Evolutionary conservation across 139 green algal genomes (phyloP).

Genomic region (Chlorella vulgaris): DNA sequence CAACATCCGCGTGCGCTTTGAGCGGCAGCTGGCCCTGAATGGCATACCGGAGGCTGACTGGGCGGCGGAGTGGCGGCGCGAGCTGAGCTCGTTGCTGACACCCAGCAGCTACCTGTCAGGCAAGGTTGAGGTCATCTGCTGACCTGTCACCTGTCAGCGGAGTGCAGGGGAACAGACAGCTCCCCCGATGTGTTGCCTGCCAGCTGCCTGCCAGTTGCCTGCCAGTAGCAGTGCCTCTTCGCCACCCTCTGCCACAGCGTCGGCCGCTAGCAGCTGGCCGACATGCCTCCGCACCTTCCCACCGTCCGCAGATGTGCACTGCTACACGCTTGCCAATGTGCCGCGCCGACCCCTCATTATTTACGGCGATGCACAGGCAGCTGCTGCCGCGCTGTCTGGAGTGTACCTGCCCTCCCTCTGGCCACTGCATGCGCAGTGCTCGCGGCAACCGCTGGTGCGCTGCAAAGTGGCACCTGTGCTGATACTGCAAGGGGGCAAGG

Average conservation of each 20-base stretch:
- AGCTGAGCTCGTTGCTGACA: background rate
- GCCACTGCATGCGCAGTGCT: slow-evolving; percentile 13
- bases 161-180: background rate
- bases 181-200: background rate
- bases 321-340: slow-evolving; percentile 34
- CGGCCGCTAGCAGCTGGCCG: background rate
- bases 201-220: background rate
- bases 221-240: background rate
- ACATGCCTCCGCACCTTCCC: background rate
- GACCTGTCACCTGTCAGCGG: background rate
- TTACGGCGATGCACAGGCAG: slow-evolving; percentile 11
- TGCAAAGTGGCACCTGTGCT: background rate
- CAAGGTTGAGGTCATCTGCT: background rate
- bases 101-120: slow-evolving; percentile 10
- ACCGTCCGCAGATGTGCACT: slow-evolving; percentile 9
- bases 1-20: slow-evolving; percentile 11
- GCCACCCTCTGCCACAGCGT: background rate
- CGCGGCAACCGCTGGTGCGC: slow-evolving; percentile 13
- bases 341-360: slow-evolving; percentile 27
- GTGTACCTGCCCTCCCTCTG: slow-evolving; percentile 30
- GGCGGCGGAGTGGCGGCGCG: slow-evolving; percentile 27
- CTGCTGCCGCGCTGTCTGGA: slow-evolving; percentile 13
- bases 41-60: slow-evolving; percentile 9
- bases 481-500: too few species aligned
- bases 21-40: slow-evolving; percentile 24